Evolutionary conservation across 768 basidiomycete genomes (phyloP), one percentile per base, ranked within the genome.

Genomic region (Daedaleopsis sinensis): DNA sequence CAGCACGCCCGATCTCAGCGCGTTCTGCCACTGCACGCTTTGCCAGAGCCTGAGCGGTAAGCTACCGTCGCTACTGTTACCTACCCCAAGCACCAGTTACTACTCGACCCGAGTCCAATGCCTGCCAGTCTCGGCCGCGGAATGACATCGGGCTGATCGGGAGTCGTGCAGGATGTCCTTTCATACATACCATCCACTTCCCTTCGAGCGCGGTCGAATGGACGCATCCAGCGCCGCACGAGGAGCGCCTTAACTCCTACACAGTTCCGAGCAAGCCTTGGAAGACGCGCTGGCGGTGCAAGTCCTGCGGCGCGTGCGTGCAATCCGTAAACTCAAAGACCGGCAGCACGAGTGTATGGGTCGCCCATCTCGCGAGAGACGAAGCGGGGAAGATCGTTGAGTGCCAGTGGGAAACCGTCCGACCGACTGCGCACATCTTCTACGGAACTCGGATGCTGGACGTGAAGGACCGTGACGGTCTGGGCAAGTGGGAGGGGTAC

Each of bases 401-500:
- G 44, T n/a, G n/a, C n/a, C n/a, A n/a, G n/a, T 84, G 84, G 83
- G 83, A 85, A 2, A 64, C 70, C 21, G 71, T 88, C 46, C 83
- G 82, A 66, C 90, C 89, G 0, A 88, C 84, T 0, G 82, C 75
- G 35, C 87, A 89, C 68, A 84, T 85, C 6, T 90, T 88, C 72
- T 89, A 89, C 64, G 84, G 74, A 12, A 89, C 88, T 21, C 77
- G 84, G 21, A 71, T 88, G 75, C 59, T 88, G 64, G 83, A 86
- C 57, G 71, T 88, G 16, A 61, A 76, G 7, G 89, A 90, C n/a
- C n/a, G n/a, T n/a, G n/a, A n/a, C 66, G 77, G 68, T 9, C 60
- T 90, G 66, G 77, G 77, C 36, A 90, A 89, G 67, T 89, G 86
- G 86, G 77, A 80, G 23, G 88, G 86, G n/a, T 90, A 89, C 69